Percentiles rank a stretch among this genome's conserved stretches.
Conservation (phyloP, 2,329 filamentous ascomycete genomes). For the Leptoxyphium fumago region DNA sequence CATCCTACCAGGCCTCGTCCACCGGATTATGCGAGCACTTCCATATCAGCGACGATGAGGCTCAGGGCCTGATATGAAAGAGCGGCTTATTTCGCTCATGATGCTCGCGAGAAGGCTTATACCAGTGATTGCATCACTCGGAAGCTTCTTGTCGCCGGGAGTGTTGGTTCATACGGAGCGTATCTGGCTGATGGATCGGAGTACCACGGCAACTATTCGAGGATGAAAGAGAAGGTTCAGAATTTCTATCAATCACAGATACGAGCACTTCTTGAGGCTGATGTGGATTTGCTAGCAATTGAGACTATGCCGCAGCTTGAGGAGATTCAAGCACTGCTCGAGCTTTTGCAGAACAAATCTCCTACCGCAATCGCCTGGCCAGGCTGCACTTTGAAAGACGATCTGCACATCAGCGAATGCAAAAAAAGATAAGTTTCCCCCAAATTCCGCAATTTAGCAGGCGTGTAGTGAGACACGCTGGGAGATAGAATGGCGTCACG, state of each 20-base stretch:
- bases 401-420: too few species aligned
- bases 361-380: too few species aligned
- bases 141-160: slow-evolving; percentile 32
- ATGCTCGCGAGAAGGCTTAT: too few species aligned
- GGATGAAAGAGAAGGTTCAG: slow-evolving; percentile 17
- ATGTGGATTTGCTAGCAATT: slow-evolving; percentile 29
- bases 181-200: slow-evolving; percentile 32
- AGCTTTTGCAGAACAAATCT: too few species aligned
- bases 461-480: too few species aligned
- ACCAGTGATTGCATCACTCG: too few species aligned
- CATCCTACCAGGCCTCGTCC: slow-evolving; percentile 32
- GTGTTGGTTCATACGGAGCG: slow-evolving; percentile 34
- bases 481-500: too few species aligned
- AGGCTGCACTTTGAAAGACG: too few species aligned
- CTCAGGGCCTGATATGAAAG: slow-evolving; percentile 23
- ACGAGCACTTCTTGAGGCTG: slow-evolving; percentile 24
- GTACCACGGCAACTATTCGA: slow-evolving; percentile 29
- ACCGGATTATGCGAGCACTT: slow-evolving; percentile 26
- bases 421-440: too few species aligned
- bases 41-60: slow-evolving; percentile 17
- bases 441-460: too few species aligned
- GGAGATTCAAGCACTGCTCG: slow-evolving; percentile 25
- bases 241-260: slow-evolving; percentile 31
- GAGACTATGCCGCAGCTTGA: slow-evolving; percentile 30
- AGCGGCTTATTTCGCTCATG: too few species aligned